These are phyloP conservation scores for Fraxinus excelsior DNA, from an alignment of 257 asterid genomes.

Conservation along the genomic window DNA sequence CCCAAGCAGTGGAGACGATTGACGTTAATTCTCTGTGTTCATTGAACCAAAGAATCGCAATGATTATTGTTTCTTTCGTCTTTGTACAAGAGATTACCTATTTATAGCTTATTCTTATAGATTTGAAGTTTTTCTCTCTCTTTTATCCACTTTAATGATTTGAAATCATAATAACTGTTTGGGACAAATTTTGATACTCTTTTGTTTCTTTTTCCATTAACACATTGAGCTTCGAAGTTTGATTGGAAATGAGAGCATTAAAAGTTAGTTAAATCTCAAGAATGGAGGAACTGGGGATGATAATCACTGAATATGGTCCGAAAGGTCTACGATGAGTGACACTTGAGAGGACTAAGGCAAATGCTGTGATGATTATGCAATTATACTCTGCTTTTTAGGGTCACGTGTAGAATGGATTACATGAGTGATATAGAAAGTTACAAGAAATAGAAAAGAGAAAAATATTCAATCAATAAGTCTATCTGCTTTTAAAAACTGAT, in stretches of 20 bases:
- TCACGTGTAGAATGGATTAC: not conserved
- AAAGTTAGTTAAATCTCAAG: not conserved
- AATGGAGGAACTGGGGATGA: constrained; percentile 9
- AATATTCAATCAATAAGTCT: no score
- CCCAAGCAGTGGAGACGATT: not conserved
- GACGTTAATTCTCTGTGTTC: not conserved
- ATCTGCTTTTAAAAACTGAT: no score
- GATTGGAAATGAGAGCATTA: constrained; percentile 18
- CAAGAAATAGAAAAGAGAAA: no score
- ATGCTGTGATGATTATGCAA: constrained; percentile 11
- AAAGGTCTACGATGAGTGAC: not conserved
- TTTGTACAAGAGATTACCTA: not conserved
- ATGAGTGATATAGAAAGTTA: not conserved
- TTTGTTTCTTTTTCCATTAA: not conserved
- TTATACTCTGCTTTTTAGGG: constrained; percentile 22
- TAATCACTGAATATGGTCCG: constrained; percentile 15
- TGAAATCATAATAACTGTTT: not conserved
- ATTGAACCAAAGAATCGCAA: not conserved
- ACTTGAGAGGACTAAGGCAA: not conserved
- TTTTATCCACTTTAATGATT: not conserved
- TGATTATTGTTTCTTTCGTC: constrained; percentile 12
- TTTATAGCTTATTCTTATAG: not conserved
- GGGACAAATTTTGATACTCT: constrained; percentile 7
- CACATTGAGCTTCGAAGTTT: constrained; percentile 6
- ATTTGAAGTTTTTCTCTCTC: not conserved